Conservation (phyloP, 2,329 filamentous ascomycete species). For the Pseudogymnoascus sp. region DNA sequence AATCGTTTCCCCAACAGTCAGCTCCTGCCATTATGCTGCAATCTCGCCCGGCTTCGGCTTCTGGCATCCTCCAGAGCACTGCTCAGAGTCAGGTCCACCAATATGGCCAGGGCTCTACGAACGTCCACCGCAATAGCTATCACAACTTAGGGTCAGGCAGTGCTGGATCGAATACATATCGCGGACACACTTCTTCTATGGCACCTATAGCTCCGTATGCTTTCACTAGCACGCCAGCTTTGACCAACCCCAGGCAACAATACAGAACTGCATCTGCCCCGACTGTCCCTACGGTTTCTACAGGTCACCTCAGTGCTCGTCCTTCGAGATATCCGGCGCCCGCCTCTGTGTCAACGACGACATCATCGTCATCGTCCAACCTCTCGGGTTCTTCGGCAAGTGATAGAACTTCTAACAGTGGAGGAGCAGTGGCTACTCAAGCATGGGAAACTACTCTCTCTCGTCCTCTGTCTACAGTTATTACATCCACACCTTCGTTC, state of each 20-base stretch:
- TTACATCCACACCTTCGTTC: conserved; percentile 42
- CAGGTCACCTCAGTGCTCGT: conserved; percentile 27
- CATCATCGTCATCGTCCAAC: conserved; percentile 27
- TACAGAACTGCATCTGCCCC: conserved; percentile 46
- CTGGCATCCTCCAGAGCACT: conserved; percentile 37
- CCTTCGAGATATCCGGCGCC: conserved; percentile 37
- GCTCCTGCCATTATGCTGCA: conserved; percentile 68
- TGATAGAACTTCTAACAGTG: neutral
- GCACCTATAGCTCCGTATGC: conserved; percentile 66
- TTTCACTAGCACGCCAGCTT: conserved; percentile 61
- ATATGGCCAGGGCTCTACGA: conserved; percentile 35
- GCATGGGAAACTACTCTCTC: conserved; percentile 11
- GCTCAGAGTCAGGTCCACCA: conserved; percentile 30
- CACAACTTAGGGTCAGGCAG: conserved; percentile 43
- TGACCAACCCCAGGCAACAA: conserved; percentile 50
- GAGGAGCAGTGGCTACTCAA: conserved; percentile 15
- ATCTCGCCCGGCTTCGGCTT: conserved; percentile 57
- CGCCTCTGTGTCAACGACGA: conserved; percentile 40
- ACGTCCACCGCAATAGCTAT: conserved; percentile 41
- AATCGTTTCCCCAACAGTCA: conserved; percentile 70
- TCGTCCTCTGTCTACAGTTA: conserved; percentile 32
- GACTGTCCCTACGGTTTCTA: conserved; percentile 32
- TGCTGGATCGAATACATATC: conserved; percentile 40
- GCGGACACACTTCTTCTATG: conserved; percentile 35
- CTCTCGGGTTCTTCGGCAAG: conserved; percentile 19